Evolutionary conservation across 768 basidiomycete genomes (phyloP), one percentile per base, ranked within the genome.

Genomic region (Gelatoporia subvermispora): DNA sequence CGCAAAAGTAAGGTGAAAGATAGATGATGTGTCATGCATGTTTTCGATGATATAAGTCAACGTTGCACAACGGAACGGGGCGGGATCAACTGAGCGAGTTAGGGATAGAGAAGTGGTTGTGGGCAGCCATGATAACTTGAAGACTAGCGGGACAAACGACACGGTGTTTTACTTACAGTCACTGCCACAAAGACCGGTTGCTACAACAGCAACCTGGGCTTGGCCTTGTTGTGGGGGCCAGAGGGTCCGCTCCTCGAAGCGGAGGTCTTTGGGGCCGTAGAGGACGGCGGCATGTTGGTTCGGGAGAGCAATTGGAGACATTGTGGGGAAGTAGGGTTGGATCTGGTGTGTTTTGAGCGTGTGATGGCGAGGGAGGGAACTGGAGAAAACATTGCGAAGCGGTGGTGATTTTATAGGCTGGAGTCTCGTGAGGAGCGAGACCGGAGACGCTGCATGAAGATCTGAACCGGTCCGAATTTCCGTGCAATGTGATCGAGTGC

Each of bases 131-230:
- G 5, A 21, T 53, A 36, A 55, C 50, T 45, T 35, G 48, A 31
- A 54, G 15, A 25, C 18, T 20, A 40, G 36, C n/a, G n/a, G n/a
- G n/a, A n/a, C n/a, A 24, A 38, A 31, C 43, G 55, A 31, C 23
- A 37, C 24, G 24, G 43, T 16, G 22, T 16, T 22, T 7, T 13
- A 75, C 82, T 60, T 58, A 85, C 88, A 66, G 67, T 91, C 90
- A 48, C 81, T 83, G 50, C 94, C 94, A 60, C 94, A 98, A 45
- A 98, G 80, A 51, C 95, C 95, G 3, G 94, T 97, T 36, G 88
- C 73, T 48, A 75, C 72, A 53, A 95, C 74, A 50, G 79, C 75
- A 63, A 98, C 82, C 70, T 93, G 90, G 38, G 80, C 91, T 25
- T 91, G 79, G 57, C 82, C 82, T 20, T 76, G 67, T 17, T 74